Evolutionary conservation across 345 rosid genomes (phyloP).

Genomic region (Carallia brachiata): DNA sequence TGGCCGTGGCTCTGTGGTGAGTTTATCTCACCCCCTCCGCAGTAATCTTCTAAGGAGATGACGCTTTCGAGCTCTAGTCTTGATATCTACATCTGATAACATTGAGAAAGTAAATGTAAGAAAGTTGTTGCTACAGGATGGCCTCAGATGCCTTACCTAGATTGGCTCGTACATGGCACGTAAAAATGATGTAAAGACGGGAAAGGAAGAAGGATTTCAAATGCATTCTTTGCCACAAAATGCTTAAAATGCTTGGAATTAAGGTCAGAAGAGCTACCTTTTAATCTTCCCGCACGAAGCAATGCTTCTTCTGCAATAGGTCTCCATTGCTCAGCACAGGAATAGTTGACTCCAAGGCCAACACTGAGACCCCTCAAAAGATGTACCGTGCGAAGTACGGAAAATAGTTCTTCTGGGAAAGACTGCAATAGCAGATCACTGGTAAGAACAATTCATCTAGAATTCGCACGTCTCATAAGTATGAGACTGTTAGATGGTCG

Average conservation of each 20-base stretch:
- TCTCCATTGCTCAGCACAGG: constrained; percentile 84
- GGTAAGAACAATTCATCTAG: no score
- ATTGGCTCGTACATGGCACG: neutral
- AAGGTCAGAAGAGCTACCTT: constrained; percentile 35
- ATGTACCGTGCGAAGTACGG: constrained; percentile 81
- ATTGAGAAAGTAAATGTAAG: neutral
- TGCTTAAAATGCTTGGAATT: neutral
- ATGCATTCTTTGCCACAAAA: neutral
- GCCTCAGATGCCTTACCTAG: no score
- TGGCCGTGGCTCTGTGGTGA: no score
- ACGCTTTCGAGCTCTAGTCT: constrained; percentile 19
- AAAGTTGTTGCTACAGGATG: neutral
- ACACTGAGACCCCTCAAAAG: constrained; percentile 89
- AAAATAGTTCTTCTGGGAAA: constrained; percentile 89
- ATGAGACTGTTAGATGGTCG: no score
- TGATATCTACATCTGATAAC: constrained; percentile 32
- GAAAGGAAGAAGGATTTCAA: neutral
- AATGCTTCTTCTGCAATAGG: constrained; percentile 86
- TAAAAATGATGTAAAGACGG: neutral
- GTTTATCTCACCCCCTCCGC: constrained; percentile 20
- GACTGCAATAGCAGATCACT: constrained; percentile 34
- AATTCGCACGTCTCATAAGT: no score
- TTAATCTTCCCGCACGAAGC: constrained; percentile 60
- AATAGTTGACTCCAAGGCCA: constrained; percentile 82
- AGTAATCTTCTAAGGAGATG: constrained; percentile 33